Percentiles rank a stretch among this genome's conserved stretches.
Evolutionary conservation across 208 protist genomes (phyloP).

Genomic region (Trypanosoma cruzi): DNA sequence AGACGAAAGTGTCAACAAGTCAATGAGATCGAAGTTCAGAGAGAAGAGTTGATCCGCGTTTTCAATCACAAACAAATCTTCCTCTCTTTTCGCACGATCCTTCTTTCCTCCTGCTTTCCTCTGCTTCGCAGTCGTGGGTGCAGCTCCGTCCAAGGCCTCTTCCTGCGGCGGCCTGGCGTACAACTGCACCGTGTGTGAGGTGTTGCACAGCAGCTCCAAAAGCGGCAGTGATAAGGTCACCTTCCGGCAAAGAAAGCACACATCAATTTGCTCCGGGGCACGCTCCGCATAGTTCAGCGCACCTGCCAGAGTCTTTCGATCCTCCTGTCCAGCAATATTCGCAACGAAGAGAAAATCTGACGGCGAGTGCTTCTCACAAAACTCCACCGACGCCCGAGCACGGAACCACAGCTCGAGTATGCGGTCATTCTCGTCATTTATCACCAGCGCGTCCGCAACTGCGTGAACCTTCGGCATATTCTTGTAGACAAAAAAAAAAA

Average conservation of each 20-base stretch:
- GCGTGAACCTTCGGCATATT: conserved; percentile 24
- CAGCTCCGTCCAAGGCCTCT: background rate
- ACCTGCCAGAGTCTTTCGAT: conserved; percentile 8
- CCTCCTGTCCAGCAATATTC: conserved; percentile 23
- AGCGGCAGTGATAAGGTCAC: conserved; percentile 11
- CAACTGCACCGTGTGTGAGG: conserved; percentile 11
- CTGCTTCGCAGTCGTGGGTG: background rate
- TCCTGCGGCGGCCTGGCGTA: conserved; percentile 1
- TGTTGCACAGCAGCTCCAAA: conserved; percentile 20
- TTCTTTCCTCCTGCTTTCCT: conserved; percentile 20
- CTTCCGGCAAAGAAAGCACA: conserved; percentile 25
- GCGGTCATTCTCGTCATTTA: conserved; percentile 30
- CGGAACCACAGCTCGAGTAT: conserved; percentile 30
- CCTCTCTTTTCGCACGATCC: conserved; percentile 29
- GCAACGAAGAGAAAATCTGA: conserved; percentile 23
- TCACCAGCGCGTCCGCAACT: conserved; percentile 17
- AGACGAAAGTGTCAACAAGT: conserved; percentile 16
- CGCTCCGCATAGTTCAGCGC: conserved; percentile 13
- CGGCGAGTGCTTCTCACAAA: conserved; percentile 7
- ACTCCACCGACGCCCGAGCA: conserved; percentile 10
- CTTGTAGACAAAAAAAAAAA: conserved; percentile 3
- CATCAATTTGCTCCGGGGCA: conserved; percentile 6
- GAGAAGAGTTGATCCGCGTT: conserved; percentile 7
- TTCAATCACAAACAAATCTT: conserved; percentile 20
- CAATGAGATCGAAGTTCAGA: conserved; percentile 25